A percentile compares a stretch with the other conserved stretches of the same genome.
Conservation (phyloP, 192 early-diverging fungal species). For the Linnemannia zychae region DNA sequence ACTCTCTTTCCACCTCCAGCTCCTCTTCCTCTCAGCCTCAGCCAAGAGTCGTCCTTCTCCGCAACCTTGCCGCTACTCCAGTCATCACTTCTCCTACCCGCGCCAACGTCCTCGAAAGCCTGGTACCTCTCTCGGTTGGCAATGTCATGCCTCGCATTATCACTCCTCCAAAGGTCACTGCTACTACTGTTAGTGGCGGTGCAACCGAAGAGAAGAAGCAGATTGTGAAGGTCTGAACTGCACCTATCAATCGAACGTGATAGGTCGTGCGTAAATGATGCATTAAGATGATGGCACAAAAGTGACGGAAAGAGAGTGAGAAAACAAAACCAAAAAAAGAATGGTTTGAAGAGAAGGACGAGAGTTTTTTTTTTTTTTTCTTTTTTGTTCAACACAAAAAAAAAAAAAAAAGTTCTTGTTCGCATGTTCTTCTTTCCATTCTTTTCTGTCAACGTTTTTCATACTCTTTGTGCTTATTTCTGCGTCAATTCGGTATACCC, state of each 20-base stretch:
- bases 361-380: too few species aligned
- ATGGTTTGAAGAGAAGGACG: background rate
- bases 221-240: background rate
- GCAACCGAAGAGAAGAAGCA: background rate
- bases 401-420: too few species aligned
- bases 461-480: constrained; percentile 14
- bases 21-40: background rate
- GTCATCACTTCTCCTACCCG: background rate
- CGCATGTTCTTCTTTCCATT: background rate
- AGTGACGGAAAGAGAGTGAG: too few species aligned
- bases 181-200: too few species aligned
- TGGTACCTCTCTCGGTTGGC: constrained; percentile 19
- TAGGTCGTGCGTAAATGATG: background rate
- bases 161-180: background rate
- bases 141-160: constrained; percentile 8
- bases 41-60: constrained; percentile 13
- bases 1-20: background rate
- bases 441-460: too few species aligned
- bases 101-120: constrained; percentile 12
- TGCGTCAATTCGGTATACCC: background rate
- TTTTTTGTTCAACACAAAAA: background rate
- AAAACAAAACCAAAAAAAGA: background rate
- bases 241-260: background rate
- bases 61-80: constrained; percentile 25
- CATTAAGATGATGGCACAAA: constrained; percentile 1